Evolutionary conservation across 371 early-diverging fungal genomes (phyloP).

Genomic region (Chytridiales sp.): DNA sequence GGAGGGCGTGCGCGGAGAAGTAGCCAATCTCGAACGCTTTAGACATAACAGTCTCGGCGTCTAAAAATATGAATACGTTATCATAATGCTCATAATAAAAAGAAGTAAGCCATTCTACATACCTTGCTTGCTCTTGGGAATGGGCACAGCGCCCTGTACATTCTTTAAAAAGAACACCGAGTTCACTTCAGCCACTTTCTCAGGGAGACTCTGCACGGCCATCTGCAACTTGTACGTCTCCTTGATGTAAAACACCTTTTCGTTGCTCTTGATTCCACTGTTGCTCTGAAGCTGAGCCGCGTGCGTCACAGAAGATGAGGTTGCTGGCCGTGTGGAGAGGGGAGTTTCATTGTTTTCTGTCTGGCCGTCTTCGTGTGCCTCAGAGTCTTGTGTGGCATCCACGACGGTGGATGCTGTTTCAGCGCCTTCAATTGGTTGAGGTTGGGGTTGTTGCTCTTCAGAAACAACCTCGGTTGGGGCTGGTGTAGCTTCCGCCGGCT

Average conservation of each 20-base stretch:
- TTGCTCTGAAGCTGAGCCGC: too few relatives aligned
- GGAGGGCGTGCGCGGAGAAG: constrained; percentile 50
- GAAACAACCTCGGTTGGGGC: neutral
- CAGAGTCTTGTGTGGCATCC: too few relatives aligned
- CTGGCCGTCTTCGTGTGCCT: too few relatives aligned
- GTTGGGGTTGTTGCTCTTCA: too few relatives aligned
- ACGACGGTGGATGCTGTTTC: too few relatives aligned
- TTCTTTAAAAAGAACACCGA: constrained; percentile 52
- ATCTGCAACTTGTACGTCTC: constrained; percentile 40
- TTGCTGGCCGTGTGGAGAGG: too few relatives aligned
- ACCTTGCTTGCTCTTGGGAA: constrained; percentile 38
- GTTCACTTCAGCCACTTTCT: constrained; percentile 49
- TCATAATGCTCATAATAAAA: constrained; percentile 3
- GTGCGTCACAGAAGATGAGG: too few relatives aligned
- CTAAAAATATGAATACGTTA: constrained; percentile 17
- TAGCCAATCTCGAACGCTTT: constrained; percentile 50
- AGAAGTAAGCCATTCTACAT: constrained; percentile 7
- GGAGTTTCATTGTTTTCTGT: too few relatives aligned
- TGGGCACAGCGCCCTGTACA: constrained; percentile 38
- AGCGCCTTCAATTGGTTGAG: too few relatives aligned
- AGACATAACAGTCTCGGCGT: constrained; percentile 29
- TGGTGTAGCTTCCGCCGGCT: neutral
- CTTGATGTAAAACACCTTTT: too few relatives aligned
- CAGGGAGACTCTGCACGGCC: constrained; percentile 45
- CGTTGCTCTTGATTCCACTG: too few relatives aligned